A percentile compares a stretch with the other conserved stretches of the same genome.
phyloP scores from a whole-genome alignment of 129 eudicot species.

The Escallonia rubra region DNA sequence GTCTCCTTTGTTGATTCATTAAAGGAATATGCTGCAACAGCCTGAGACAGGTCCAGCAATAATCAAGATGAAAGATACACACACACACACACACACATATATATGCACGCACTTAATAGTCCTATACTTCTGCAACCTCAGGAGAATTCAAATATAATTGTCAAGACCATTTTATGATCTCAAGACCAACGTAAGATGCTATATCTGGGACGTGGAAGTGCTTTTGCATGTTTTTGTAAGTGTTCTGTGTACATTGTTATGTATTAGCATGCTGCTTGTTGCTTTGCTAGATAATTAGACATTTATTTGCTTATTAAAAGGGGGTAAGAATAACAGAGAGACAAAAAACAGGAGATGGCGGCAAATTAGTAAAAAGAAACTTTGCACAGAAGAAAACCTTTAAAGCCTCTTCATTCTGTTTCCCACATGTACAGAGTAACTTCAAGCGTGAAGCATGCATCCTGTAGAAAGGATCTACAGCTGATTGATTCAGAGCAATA shows the following conservation, averaged over 20 bases:
- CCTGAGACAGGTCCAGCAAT: slow-evolving; percentile 34
- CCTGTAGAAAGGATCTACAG: slow-evolving; percentile 95
- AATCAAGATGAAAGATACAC: not conserved
- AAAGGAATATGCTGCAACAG: slow-evolving; percentile 66
- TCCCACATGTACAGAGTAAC: slow-evolving; percentile 76
- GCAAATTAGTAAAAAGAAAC: not conserved
- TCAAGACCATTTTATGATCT: too few relatives aligned
- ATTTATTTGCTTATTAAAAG: not conserved
- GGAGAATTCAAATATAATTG: not conserved
- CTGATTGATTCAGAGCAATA: slow-evolving; percentile 76
- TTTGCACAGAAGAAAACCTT: slow-evolving; percentile 41
- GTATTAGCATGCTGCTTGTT: too few relatives aligned
- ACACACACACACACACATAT: not conserved
- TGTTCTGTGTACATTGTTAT: too few relatives aligned
- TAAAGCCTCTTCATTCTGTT: slow-evolving; percentile 53
- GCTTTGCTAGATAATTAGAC: not conserved
- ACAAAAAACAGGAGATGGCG: slow-evolving; percentile 2
- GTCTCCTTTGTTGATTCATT: slow-evolving; percentile 47
- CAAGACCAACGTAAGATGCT: too few relatives aligned
- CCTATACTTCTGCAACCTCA: not conserved
- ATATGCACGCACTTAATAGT: not conserved
- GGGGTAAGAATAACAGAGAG: slow-evolving; percentile 2
- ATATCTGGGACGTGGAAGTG: not conserved
- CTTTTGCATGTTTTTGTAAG: not conserved
- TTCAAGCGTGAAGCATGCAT: slow-evolving; percentile 99